These are phyloP conservation scores for Mikania micrantha DNA, from an alignment of 129 eudicot genomes.

Conservation along the genomic window DNA sequence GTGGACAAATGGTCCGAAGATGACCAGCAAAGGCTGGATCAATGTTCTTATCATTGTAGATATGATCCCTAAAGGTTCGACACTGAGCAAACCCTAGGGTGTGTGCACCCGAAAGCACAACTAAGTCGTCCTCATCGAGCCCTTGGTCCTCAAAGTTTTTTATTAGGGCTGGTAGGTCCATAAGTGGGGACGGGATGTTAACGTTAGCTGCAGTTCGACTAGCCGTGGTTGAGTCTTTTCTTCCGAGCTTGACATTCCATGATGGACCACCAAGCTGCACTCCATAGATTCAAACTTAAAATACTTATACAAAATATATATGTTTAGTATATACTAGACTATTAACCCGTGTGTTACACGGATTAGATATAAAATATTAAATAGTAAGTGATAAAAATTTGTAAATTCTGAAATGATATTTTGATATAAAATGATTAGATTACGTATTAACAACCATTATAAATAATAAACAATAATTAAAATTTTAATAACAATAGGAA, in stretches of 20 bases:
- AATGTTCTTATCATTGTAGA: conserved; percentile 20
- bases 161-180: conserved; percentile 21
- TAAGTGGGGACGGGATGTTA: conserved; percentile 27
- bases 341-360: no score
- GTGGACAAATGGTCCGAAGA: conserved; percentile 24
- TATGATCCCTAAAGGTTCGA: conserved; percentile 10
- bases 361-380: no score
- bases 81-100: conserved; percentile 25
- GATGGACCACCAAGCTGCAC: conserved; percentile 36
- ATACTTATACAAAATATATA: no score
- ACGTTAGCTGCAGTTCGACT: conserved; percentile 16
- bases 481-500: no score
- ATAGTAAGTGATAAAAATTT: no score
- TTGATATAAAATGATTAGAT: no score
- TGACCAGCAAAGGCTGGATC: conserved; percentile 9
- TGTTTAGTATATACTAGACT: no score
- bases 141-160: conserved; percentile 35
- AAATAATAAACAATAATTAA: no score
- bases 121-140: conserved; percentile 45
- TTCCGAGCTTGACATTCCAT: conserved; percentile 32
- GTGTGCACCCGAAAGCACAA: conserved; percentile 52
- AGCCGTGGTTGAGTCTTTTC: conserved; percentile 36
- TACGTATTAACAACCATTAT: no score
- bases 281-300: not conserved
- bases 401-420: no score